Percentiles rank a stretch among this genome's conserved stretches.
Conservation (phyloP, 2,329 filamentous ascomycete genomes). For the Apiospora koreana region DNA sequence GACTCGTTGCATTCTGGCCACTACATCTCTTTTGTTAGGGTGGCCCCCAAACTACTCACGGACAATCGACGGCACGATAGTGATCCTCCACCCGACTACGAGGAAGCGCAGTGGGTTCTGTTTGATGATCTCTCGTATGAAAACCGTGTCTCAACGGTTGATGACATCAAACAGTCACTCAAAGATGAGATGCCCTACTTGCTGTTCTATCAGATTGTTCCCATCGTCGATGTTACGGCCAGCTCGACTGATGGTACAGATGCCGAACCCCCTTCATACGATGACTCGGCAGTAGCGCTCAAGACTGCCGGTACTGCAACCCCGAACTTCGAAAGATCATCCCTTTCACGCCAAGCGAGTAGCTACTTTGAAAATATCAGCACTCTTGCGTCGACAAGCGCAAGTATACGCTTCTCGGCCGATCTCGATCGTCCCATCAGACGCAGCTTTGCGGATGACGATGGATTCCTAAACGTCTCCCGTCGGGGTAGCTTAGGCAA, state of each 20-base stretch:
- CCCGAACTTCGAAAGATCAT: slow-evolving; percentile 29
- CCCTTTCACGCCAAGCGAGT: slow-evolving; percentile 38
- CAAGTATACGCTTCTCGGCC: slow-evolving; percentile 56
- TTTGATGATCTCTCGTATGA: slow-evolving; percentile 81
- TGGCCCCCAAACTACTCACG: slow-evolving; percentile 63
- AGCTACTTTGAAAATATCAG: slow-evolving; percentile 47
- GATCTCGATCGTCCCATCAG: slow-evolving; percentile 53
- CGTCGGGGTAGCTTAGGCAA: slow-evolving; percentile 53
- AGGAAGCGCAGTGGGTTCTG: slow-evolving; percentile 79
- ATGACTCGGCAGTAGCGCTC: slow-evolving; percentile 48
- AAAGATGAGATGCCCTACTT: slow-evolving; percentile 91
- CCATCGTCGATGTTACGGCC: slow-evolving; percentile 70
- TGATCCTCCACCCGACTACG: slow-evolving; percentile 65
- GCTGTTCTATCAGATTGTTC: slow-evolving; percentile 92
- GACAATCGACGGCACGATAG: slow-evolving; percentile 58
- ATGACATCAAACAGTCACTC: slow-evolving; percentile 75
- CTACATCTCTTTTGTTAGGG: slow-evolving; percentile 83
- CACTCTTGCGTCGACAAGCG: slow-evolving; percentile 37
- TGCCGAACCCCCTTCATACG: slow-evolving; percentile 60
- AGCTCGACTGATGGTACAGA: slow-evolving; percentile 49
- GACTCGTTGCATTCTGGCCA: slow-evolving; percentile 85
- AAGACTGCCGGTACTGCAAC: slow-evolving; percentile 33
- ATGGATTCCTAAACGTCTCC: slow-evolving; percentile 35
- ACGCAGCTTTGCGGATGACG: slow-evolving; percentile 48
- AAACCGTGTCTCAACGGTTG: slow-evolving; percentile 72